Evolutionary conservation across 2,329 filamentous ascomycete genomes (phyloP), one percentile per base, ranked within the genome.

Genomic region (Verticillium alfalfae): DNA sequence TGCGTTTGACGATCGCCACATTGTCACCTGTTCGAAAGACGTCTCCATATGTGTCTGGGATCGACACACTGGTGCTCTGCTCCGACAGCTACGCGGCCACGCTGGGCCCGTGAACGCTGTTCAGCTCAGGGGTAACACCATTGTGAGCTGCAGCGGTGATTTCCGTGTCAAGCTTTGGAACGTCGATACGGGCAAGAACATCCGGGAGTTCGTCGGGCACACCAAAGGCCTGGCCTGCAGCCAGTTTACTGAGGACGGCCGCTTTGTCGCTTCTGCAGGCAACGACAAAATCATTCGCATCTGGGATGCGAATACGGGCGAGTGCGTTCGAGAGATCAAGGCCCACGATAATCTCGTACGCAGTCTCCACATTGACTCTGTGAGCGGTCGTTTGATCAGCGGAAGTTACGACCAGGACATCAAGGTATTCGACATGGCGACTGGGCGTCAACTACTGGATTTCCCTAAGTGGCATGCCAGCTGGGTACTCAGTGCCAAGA

Each of bases 21-120:
- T 99, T 69, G 90, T 98, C 58, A 97, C 94, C 5, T 99, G 95
- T 80, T 97, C 92, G 73, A 99, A 99, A 76, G 95, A 99, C 76
- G 88, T 89, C 49, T 93, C 85, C 65, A 96, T 99, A 71, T 96
- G 93, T 71, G 88, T 99, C 31, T 98, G 94, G 94, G 91, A 97
- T 70, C 91, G 95, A 56, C 78, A 85, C 61, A 95, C 91, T 0
- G 91, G 92, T 39, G 78, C 79, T 10, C 81, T 96, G 56, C 76
- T 96, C 57, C 91, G 91, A 70, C 90, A 91, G 69, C 84, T 99
- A 57, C 84, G 86, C 39, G 95, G 94, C 8, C 95, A 99, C 75
- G 83, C 87, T 2, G 95, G 95, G 0, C 95, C 95, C 1, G 95
- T 99, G 67, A 99, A 99, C 71, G 93, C 95, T 1, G 93, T 99